These are phyloP conservation scores for Talaromyces sp. DNA, from an alignment of 2,329 filamentous ascomycete species.

Conservation along the genomic window DNA sequence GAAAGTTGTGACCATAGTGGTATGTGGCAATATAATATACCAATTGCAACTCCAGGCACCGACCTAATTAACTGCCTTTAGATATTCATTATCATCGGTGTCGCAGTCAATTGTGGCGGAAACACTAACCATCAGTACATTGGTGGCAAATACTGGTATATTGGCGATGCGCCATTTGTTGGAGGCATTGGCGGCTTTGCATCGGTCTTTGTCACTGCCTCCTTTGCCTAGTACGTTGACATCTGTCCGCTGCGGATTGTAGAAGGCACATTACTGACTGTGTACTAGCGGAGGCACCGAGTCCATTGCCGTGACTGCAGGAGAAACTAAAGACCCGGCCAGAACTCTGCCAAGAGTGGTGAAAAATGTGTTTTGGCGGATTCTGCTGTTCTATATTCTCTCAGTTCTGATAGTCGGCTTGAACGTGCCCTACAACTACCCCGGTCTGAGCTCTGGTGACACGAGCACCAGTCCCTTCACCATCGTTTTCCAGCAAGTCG, in stretches of 20 bases:
- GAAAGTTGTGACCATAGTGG: constrained; percentile 37
- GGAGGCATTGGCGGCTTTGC: constrained; percentile 61
- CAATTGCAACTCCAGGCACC: constrained; percentile 18
- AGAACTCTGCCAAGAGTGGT: constrained; percentile 58
- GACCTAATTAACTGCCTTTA: constrained; percentile 14
- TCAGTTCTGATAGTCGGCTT: constrained; percentile 53
- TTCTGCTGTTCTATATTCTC: constrained; percentile 50
- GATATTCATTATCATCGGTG: constrained; percentile 60
- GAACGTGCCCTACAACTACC: constrained; percentile 54
- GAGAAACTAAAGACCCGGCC: constrained; percentile 59
- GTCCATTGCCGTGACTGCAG: constrained; percentile 61
- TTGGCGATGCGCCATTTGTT: constrained; percentile 59
- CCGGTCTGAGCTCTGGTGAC: constrained; percentile 37
- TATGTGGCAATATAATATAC: constrained; percentile 29
- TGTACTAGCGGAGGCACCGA: constrained; percentile 51
- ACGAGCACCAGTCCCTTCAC: constrained; percentile 52
- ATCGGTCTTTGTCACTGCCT: constrained; percentile 58
- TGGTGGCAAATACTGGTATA: constrained; percentile 54
- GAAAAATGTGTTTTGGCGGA: constrained; percentile 62
- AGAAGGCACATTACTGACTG: constrained; percentile 10
- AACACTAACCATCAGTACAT: constrained; percentile 52
- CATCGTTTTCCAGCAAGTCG: constrained; percentile 56
- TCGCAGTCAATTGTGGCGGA: constrained; percentile 55
- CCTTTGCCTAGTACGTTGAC: constrained; percentile 49
- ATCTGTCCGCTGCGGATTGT: neutral